phyloP scores from a whole-genome alignment of 352 stramenopile species.

The Pythium vanterpoolii region DNA sequence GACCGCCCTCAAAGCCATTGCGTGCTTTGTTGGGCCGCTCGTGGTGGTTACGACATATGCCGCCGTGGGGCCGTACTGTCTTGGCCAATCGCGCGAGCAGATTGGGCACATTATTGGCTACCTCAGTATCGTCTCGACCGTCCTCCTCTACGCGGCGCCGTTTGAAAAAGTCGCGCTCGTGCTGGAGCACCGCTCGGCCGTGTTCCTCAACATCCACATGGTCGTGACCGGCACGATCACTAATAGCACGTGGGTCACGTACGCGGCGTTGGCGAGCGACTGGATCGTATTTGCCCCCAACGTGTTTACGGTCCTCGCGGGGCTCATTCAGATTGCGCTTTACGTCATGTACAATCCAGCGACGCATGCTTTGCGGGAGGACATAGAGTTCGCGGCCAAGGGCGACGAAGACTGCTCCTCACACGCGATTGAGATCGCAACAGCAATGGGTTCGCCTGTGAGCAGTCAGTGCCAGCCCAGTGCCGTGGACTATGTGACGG shows the following conservation, averaged over 20 bases:
- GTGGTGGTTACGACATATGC: slow-evolving; percentile 35
- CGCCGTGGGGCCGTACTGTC: slow-evolving; percentile 24
- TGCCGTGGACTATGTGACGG: background rate
- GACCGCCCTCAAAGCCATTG: slow-evolving; percentile 33
- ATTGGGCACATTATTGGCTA: slow-evolving; percentile 35
- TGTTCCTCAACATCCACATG: slow-evolving; percentile 57
- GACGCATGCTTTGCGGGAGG: slow-evolving; percentile 20
- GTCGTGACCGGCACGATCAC: slow-evolving; percentile 45
- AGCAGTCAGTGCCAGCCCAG: background rate
- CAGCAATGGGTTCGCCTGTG: background rate
- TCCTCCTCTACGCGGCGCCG: slow-evolving; percentile 52
- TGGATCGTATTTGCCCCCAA: slow-evolving; percentile 57
- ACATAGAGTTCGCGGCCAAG: background rate
- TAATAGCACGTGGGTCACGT: slow-evolving; percentile 51
- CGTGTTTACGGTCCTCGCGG: slow-evolving; percentile 33
- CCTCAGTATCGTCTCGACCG: slow-evolving; percentile 38
- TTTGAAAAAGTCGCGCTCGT: slow-evolving; percentile 54
- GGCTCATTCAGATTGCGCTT: slow-evolving; percentile 33
- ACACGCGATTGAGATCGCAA: background rate
- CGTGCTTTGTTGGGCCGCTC: slow-evolving; percentile 20
- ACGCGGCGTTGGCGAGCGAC: slow-evolving; percentile 38
- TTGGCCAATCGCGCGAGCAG: slow-evolving; percentile 28
- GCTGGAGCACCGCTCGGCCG: slow-evolving; percentile 40
- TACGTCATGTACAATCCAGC: slow-evolving; percentile 48
- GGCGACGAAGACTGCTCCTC: background rate